Evolutionary conservation across 1,284 basidiomycete genomes (phyloP), one percentile per base, ranked within the genome.

Genomic region (Chondrostereum purpureum): DNA sequence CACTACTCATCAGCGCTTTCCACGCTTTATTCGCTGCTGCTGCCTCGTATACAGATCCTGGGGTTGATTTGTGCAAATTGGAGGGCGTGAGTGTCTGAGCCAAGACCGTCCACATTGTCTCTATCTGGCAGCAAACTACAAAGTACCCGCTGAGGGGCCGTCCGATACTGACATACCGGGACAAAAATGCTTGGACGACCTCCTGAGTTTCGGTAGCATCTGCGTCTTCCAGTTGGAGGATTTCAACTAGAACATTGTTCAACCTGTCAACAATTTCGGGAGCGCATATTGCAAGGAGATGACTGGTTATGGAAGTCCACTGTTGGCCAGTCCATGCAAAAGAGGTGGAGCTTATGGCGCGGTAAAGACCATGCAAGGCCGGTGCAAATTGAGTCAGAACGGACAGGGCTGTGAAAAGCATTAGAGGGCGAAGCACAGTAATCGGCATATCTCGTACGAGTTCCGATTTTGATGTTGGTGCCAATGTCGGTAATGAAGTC

Each of bases 111-210:
- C 87, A 90, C 55, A 88, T 78, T 20, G 81, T 81, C 60, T 92
- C 90, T 56, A 92, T 76, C 21, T 88, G 78, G 55, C 88, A 90
- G 63, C 90, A 91, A 5, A 91, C 78, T 45, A 89, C 77, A 57
- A 94, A 92, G 59, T 92, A 90, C 13, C 91, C 90, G 42, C 85
- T 90, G 16, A 94, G 70, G 11, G 91, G 90, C 8, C 86, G 74
- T 16, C 83, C 85, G 41, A 77, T 75, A 13, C 75, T 70, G 17
- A 87, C 73, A 60, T 95, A 95, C 27, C 88, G 80, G 13, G 83
- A 71, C 33, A 93, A 72, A 50, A 93, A 80, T 0, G 82, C 79
- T 52, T 83, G 78, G 35, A 85, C 73, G 61, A 78, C 84, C 44
- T 69, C 66, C 24, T 80, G 60, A 5, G 66, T 67, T 39, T 78